phyloP scores from a whole-genome alignment of 305 asterid genomes.

The Caryopteris hybrid region DNA sequence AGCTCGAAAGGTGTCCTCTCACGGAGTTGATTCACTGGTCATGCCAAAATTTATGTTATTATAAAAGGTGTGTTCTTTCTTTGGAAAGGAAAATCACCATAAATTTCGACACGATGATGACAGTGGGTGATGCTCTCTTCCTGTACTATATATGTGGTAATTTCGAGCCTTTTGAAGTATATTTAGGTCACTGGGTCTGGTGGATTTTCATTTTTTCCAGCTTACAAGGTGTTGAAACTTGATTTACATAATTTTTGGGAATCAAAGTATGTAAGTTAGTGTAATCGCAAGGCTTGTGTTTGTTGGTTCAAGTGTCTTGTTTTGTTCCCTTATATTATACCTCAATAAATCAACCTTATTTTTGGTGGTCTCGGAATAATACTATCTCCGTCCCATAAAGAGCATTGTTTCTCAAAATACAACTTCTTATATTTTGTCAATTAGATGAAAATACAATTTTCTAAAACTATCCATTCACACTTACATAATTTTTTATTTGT shows the following conservation, averaged over 20 bases:
- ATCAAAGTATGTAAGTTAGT: background rate
- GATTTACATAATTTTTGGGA: background rate
- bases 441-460: too few relatives aligned
- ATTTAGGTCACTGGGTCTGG: background rate
- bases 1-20: conserved; percentile 72
- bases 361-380: too few relatives aligned
- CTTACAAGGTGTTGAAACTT: background rate
- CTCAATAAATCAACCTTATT: background rate
- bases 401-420: too few relatives aligned
- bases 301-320: background rate
- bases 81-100: background rate
- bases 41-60: background rate
- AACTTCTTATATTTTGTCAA: too few relatives aligned
- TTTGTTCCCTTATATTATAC: background rate
- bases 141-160: background rate
- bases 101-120: background rate
- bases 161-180: background rate
- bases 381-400: too few relatives aligned
- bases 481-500: too few relatives aligned
- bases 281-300: background rate
- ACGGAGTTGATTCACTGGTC: conserved; percentile 24
- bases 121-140: background rate
- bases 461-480: too few relatives aligned
- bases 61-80: too few relatives aligned
- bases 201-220: background rate